A percentile compares a stretch with the other conserved stretches of the same genome.
phyloP scores from a whole-genome alignment of 768 basidiomycete species.

The Melanogaster broomeanus region DNA sequence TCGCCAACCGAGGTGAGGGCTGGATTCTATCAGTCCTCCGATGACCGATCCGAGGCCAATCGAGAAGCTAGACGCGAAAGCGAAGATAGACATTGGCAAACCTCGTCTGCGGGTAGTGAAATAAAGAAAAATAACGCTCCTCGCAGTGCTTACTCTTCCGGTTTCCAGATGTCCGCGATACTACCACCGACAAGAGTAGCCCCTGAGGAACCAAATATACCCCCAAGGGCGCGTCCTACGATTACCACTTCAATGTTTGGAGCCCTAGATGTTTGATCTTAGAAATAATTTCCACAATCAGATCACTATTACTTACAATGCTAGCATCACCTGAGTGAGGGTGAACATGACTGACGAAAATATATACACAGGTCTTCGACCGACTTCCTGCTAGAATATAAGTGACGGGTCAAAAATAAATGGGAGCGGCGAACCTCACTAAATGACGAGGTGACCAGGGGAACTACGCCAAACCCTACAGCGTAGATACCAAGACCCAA shows the following conservation, averaged over 20 bases:
- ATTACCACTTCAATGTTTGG: constrained; percentile 56
- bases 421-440: constrained; percentile 44
- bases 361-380: constrained; percentile 61
- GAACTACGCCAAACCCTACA: constrained; percentile 60
- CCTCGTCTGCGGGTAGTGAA: constrained; percentile 52
- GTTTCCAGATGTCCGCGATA: constrained; percentile 68
- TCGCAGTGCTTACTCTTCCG: constrained; percentile 49
- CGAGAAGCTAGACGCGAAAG: constrained; percentile 54
- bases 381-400: constrained; percentile 50
- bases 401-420: background rate
- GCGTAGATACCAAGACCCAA: constrained; percentile 54
- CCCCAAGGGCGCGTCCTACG: constrained; percentile 58
- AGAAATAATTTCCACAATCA: background rate
- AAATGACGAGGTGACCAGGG: constrained; percentile 64
- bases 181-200: constrained; percentile 70
- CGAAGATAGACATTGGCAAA: constrained; percentile 73
- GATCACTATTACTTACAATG: constrained; percentile 22
- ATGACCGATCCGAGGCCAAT: constrained; percentile 64
- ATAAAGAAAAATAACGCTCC: background rate
- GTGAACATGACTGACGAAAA: constrained; percentile 51
- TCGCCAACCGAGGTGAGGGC: constrained; percentile 61
- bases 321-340: constrained; percentile 47
- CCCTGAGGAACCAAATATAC: constrained; percentile 63
- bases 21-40: constrained; percentile 66
- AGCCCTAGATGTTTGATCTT: constrained; percentile 25